These are phyloP conservation scores for Coemansia sp. DNA, from an alignment of 192 early-diverging fungal species.

Conservation along the genomic window DNA sequence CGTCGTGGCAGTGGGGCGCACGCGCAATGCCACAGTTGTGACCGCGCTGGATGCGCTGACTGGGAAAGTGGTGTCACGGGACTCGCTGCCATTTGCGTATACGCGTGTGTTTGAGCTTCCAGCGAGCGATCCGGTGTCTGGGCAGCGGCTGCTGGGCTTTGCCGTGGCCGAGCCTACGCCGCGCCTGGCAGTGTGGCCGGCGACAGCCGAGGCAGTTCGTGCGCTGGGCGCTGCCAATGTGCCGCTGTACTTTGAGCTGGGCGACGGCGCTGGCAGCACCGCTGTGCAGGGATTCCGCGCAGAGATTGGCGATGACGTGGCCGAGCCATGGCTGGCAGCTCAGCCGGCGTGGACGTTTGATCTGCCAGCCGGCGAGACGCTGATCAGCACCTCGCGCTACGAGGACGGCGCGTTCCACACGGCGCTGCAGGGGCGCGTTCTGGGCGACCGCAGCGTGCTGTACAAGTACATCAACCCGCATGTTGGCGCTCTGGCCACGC, in stretches of 20 bases:
- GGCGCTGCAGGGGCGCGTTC: slow-evolving; percentile 87
- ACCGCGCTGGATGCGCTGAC: slow-evolving; percentile 36
- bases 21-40: slow-evolving; percentile 29
- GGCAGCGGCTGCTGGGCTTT: slow-evolving; percentile 38
- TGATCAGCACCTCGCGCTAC: slow-evolving; percentile 45
- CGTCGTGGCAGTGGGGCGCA: slow-evolving; percentile 34
- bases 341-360: slow-evolving; percentile 52
- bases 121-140: slow-evolving; percentile 35
- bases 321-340: slow-evolving; percentile 7
- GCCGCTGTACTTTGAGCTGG: slow-evolving; percentile 68
- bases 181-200: slow-evolving; percentile 61
- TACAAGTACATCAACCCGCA: slow-evolving; percentile 99
- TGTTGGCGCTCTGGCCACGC: slow-evolving; percentile 71
- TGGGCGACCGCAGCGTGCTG: slow-evolving; percentile 92
- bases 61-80: slow-evolving; percentile 11
- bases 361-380: slow-evolving; percentile 58
- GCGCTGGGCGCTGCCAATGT: slow-evolving; percentile 58
- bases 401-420: slow-evolving; percentile 56
- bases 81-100: slow-evolving; percentile 29
- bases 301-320: slow-evolving; percentile 32
- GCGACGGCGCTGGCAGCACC: slow-evolving; percentile 50
- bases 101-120: slow-evolving; percentile 61
- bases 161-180: slow-evolving; percentile 15
- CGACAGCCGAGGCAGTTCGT: slow-evolving; percentile 51
- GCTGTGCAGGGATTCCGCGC: slow-evolving; percentile 58